phyloP scores from a whole-genome alignment of 192 early-diverging fungal genomes.

The Haplosporangium gracile region DNA sequence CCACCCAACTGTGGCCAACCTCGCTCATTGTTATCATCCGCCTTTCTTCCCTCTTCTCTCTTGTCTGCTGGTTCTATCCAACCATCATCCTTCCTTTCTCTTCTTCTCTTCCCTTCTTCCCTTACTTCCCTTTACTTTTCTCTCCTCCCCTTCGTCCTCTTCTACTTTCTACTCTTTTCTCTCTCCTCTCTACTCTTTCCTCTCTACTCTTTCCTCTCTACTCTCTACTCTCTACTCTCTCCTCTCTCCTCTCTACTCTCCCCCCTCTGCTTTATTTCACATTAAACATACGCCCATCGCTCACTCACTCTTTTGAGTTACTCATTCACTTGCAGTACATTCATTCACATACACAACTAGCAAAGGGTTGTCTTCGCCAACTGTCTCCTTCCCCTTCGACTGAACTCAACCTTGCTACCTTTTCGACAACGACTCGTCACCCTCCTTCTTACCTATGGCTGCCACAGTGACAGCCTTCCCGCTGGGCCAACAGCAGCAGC shows the following conservation, averaged over 20 bases:
- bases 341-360: not conserved
- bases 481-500: conserved; percentile 30
- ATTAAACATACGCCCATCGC: not conserved
- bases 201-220: conserved; percentile 1
- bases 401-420: too few species aligned
- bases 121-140: not conserved
- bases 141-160: not conserved
- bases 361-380: not conserved
- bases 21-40: too few species aligned
- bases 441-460: conserved; percentile 13
- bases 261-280: not conserved
- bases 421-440: not conserved
- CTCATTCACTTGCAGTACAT: not conserved
- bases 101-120: not conserved
- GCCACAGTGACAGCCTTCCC: conserved; percentile 32
- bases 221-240: not conserved
- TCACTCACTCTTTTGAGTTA: not conserved
- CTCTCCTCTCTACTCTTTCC: not conserved
- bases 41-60: too few species aligned
- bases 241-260: not conserved
- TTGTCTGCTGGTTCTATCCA: too few species aligned
- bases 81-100: not conserved
- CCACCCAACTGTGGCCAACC: not conserved
- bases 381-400: too few species aligned
- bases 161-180: not conserved